These are phyloP conservation scores for Infundibulicybe gibba DNA, from an alignment of 768 basidiomycete genomes.

Conservation along the genomic window DNA sequence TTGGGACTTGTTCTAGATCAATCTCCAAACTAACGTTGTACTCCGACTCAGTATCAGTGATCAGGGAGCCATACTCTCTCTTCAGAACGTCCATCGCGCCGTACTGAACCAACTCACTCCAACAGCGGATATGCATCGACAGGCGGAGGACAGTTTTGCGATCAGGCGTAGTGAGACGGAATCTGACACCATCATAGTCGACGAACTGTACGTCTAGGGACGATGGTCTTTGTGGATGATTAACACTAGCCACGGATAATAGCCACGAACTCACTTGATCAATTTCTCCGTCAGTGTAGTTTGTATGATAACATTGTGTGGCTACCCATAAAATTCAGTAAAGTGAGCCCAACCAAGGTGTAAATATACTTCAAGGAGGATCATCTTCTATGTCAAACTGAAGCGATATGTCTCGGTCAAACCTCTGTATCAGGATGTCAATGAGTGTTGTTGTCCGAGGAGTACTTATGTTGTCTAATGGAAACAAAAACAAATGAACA, in stretches of 20 bases:
- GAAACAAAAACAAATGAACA: too few relatives aligned
- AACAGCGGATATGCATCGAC: conserved; percentile 97
- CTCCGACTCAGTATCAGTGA: conserved; percentile 71
- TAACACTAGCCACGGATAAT: background rate
- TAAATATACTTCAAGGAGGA: conserved; percentile 72
- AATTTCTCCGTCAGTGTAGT: conserved; percentile 85
- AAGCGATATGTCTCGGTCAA: too few relatives aligned
- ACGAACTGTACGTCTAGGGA: conserved; percentile 95
- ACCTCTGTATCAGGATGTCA: too few relatives aligned
- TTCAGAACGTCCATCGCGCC: conserved; percentile 78
- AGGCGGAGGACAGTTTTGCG: conserved; percentile 79
- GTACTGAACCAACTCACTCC: conserved; percentile 87
- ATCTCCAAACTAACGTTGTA: conserved; percentile 87
- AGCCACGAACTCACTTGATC: conserved; percentile 52
- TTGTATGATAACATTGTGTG: conserved; percentile 92
- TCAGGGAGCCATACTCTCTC: conserved; percentile 79
- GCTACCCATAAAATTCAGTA: conserved; percentile 36
- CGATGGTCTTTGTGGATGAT: conserved; percentile 59
- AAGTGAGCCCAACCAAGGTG: background rate
- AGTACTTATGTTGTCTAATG: too few relatives aligned
- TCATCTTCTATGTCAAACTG: conserved; percentile 44
- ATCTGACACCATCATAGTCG: conserved; percentile 95
- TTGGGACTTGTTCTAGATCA: conserved; percentile 82
- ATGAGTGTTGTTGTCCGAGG: too few relatives aligned
- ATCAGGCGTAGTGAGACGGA: conserved; percentile 86